Evolutionary conservation across 352 stramenopile genomes (phyloP), one percentile per base, ranked within the genome.

Genomic region (Phytopythium delawarense): DNA sequence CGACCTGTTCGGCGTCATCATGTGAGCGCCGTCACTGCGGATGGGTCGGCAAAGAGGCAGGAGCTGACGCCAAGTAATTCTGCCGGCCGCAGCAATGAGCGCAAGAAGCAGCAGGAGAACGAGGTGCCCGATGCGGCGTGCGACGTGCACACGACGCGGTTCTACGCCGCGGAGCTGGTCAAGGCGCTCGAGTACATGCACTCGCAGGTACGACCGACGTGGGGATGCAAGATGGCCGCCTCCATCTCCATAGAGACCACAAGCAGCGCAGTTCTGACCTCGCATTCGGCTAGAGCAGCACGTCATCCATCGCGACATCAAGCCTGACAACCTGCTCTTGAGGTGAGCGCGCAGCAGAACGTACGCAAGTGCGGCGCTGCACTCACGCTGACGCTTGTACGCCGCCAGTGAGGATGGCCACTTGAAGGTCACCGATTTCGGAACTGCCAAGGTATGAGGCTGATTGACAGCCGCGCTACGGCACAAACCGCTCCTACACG

Each of bases 251-350:
- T 20, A 15, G 5, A 18, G 15, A 11, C 30, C 20, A 4, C 0
- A 16, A 40, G 25, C 2, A 48, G 20, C 45, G 45, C 21, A 37
- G 12, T 28, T 61, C 25, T 63, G 48, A 63, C 48, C 56, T 48
- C 37, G 45, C 55, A 30, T 51, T 48, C 11, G 63, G 18, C 16
- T 67, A 59, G 28, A 72, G 20, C 72, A 98, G 74, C 84, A 92
- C 67, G 79, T 99, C 39, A 95, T 99, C 50, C 97, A 99, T 66
- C 72, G 97, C 44, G 97, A 99, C 76, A 97, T 99, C 60, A 97
- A 97, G 63, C 90, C 90, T 13, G 90, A 97, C 59, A 97, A 97
- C 60, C 70, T 96, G 34, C 74, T 97, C 6, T 69, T 97, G 11
- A 91, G 74, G 78, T 48, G 35, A 25, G 58, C 2, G 4, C 9